Base-by-base conservation (phyloP, 345 rosid genomes). In the Conringia planisiliqua region DNA sequence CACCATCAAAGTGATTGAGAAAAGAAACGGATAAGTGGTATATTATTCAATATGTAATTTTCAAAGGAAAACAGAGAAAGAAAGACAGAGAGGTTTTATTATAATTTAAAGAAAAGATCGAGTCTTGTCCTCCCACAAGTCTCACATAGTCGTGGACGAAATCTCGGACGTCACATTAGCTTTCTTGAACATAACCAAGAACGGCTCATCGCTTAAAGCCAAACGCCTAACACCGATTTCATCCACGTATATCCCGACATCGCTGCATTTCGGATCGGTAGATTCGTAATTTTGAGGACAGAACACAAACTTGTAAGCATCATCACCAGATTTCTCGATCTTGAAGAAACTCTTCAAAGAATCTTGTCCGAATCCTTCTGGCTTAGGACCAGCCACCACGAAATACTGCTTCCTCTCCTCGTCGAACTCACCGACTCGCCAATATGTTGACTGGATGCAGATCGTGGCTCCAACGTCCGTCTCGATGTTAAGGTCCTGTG, bases 271-370 rank as follows among this genome's bases (percentile, higher is more conserved):
- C 7, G 71, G 86, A 60, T 47, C 7, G 72, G 80, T 62, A 62
- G 13, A 46, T 6, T 76, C 32, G 2, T 85, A 76, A 35, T 66
- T 78, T 0, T 67, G 24, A 52, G 94, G 97, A 63, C 94, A 89
- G 68, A 84, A 89, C 48, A 74, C 76, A 60, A 91, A 81, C 83
- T 91, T 91, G 84, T 85, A 87, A 47, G 39, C 56, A 32, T 70
- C 73, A 32, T 70, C 75, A 6, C 61, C 75, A 33, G 66, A 12
- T 79, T 79, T 85, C 78, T 77, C 72, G 10, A 90, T 88, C 83
- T 83, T 76, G 71, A 86, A 85, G 87, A 89, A 90, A 67, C 85
- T 90, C 81, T 68, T 72, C 2, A 40, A 2, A 0, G 89, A 85
- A 20, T 76, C 66, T 3, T 20, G 16, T n/a, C 83, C 83, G 0